These are phyloP conservation scores for Fusarium verrucosum DNA, from an alignment of 2,329 filamentous ascomycete genomes.

Conservation along the genomic window DNA sequence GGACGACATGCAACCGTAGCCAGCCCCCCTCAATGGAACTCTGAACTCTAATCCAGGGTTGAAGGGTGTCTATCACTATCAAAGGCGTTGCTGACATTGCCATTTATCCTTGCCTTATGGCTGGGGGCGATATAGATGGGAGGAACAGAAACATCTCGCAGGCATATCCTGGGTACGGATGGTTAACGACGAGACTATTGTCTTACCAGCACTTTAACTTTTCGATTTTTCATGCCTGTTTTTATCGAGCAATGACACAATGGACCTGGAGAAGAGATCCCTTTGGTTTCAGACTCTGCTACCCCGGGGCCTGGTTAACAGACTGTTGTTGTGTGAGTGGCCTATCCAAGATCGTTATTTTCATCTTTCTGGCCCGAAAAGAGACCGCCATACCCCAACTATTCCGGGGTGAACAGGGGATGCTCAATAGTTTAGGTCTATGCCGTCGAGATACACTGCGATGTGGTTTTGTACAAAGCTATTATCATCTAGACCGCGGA, in stretches of 20 bases:
- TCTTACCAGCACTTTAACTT: neutral
- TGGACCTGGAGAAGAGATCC: neutral
- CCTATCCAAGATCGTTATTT: slow-evolving; percentile 3
- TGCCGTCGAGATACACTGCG: slow-evolving; percentile 3
- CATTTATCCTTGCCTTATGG: slow-evolving; percentile 11
- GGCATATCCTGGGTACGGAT: slow-evolving; percentile 5
- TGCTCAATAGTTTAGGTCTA: slow-evolving; percentile 16
- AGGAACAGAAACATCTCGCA: neutral
- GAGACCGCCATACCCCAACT: slow-evolving; percentile 3
- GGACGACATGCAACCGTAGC: slow-evolving; percentile 23
- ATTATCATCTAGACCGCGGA: slow-evolving; percentile 5
- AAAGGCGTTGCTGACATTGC: slow-evolving; percentile 5
- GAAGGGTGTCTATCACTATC: slow-evolving; percentile 18
- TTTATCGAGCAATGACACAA: slow-evolving; percentile 2
- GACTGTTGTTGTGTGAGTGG: slow-evolving; percentile 7
- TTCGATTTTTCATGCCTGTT: neutral
- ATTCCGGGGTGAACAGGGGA: slow-evolving; percentile 6
- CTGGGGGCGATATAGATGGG: neutral
- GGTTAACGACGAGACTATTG: neutral
- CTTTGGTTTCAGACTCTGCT: neutral
- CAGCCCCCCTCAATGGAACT: slow-evolving; percentile 24
- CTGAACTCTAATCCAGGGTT: slow-evolving; percentile 35
- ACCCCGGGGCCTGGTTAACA: neutral
- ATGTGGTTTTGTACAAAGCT: neutral
- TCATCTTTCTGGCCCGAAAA: neutral